Conservation (phyloP, 176 grass and related monocot genomes). For the Carex parvula region DNA sequence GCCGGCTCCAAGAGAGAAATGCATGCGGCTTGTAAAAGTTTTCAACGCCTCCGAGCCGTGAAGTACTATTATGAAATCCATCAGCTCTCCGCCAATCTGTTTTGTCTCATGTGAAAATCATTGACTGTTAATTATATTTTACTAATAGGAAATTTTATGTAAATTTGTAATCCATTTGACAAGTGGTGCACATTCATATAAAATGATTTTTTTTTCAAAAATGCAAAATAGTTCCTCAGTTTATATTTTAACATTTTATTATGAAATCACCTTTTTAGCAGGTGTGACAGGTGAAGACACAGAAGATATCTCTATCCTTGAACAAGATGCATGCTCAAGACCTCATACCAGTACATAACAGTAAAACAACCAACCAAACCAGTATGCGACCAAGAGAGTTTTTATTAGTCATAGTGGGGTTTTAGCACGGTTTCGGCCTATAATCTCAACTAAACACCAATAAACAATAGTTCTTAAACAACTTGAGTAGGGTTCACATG, state of each 20-base stretch:
- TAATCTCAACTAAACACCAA: neutral
- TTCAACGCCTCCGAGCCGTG: conserved; percentile 57
- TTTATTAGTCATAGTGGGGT: neutral
- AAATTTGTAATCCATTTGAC: neutral
- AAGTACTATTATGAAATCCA: conserved; percentile 89
- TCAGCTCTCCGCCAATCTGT: conserved; percentile 71
- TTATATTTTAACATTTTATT: neutral
- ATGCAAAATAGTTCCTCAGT: neutral
- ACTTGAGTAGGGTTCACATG: too few species aligned
- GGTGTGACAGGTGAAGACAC: neutral
- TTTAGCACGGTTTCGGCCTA: neutral
- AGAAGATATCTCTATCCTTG: neutral
- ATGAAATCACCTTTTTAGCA: neutral
- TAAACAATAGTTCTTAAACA: neutral
- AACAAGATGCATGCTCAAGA: neutral
- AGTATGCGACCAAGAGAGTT: neutral
- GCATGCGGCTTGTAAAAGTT: conserved; percentile 68
- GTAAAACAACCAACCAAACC: neutral
- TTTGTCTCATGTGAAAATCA: neutral
- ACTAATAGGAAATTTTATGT: neutral
- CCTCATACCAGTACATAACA: neutral
- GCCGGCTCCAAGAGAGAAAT: conserved; percentile 81
- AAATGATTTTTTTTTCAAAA: neutral
- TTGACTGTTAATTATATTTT: neutral
- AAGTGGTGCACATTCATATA: neutral